Evolutionary conservation across 441 rosid genomes (phyloP).

Genomic region (Jatropha podagrica): DNA sequence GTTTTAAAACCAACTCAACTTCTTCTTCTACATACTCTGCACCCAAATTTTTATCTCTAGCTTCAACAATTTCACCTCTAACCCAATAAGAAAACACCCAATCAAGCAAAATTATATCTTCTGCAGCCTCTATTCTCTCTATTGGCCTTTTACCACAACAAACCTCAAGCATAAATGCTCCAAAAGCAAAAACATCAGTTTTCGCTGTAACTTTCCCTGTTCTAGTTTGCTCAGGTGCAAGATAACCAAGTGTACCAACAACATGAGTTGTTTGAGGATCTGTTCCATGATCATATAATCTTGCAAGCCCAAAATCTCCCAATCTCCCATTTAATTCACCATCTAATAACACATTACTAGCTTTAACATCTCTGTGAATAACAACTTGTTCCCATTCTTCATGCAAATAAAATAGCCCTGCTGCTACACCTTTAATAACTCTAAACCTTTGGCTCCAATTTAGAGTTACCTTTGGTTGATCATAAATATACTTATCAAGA

Average conservation of each 20-base stretch:
- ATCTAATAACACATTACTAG: slow-evolving; percentile 48
- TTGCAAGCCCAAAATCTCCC: slow-evolving; percentile 56
- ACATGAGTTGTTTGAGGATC: slow-evolving; percentile 44
- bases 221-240: slow-evolving; percentile 48
- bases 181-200: slow-evolving; percentile 47
- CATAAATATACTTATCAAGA: slow-evolving; percentile 37
- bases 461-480: slow-evolving; percentile 29
- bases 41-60: slow-evolving; percentile 37
- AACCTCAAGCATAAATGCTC: slow-evolving; percentile 45
- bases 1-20: slow-evolving; percentile 42
- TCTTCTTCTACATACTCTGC: slow-evolving; percentile 32
- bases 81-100: slow-evolving; percentile 37
- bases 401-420: slow-evolving; percentile 36
- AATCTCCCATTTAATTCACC: slow-evolving; percentile 39
- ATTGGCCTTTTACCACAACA: slow-evolving; percentile 43
- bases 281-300: slow-evolving; percentile 43
- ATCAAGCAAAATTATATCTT: slow-evolving; percentile 32
- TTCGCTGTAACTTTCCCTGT: slow-evolving; percentile 47
- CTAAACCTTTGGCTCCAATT: slow-evolving; percentile 40
- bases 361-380: slow-evolving; percentile 49
- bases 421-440: slow-evolving; percentile 45
- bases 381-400: slow-evolving; percentile 37
- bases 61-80: slow-evolving; percentile 36
- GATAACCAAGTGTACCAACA: slow-evolving; percentile 47
- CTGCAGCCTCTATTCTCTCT: slow-evolving; percentile 1